These are phyloP conservation scores for Chlorella sp. DNA, from an alignment of 139 green algal genomes.

Conservation along the genomic window DNA sequence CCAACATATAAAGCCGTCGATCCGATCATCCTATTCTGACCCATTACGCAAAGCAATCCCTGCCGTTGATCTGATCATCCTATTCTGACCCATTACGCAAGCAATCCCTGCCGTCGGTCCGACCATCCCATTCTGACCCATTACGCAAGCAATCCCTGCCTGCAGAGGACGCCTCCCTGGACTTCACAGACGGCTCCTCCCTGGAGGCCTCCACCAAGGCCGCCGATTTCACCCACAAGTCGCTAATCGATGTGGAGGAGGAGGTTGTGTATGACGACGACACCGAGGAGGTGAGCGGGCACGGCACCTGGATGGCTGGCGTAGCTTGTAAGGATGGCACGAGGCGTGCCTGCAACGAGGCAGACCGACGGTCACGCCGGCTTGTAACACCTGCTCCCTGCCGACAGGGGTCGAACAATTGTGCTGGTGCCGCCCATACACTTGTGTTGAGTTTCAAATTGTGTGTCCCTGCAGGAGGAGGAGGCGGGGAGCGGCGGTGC, in stretches of 20 bases:
- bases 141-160: too few relatives aligned
- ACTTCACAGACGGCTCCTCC: conserved; percentile 52
- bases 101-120: too few relatives aligned
- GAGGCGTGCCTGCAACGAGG: background rate
- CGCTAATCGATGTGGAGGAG: conserved; percentile 61
- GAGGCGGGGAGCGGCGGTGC: background rate
- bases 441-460: background rate
- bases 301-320: background rate
- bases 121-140: too few relatives aligned
- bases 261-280: conserved; percentile 42
- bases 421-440: too few relatives aligned
- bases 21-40: too few relatives aligned
- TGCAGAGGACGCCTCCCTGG: conserved; percentile 42
- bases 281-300: conserved; percentile 33
- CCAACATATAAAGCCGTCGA: too few relatives aligned
- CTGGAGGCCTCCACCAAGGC: background rate
- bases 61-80: too few relatives aligned
- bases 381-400: too few relatives aligned
- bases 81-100: too few relatives aligned
- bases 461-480: background rate
- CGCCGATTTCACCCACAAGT: conserved; percentile 39
- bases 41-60: too few relatives aligned
- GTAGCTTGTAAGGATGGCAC: background rate
- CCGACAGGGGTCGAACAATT: too few relatives aligned
- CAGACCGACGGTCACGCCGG: too few relatives aligned